phyloP scores from a whole-genome alignment of 2,329 filamentous ascomycete species.

The Arthrobotrys musiformis region DNA sequence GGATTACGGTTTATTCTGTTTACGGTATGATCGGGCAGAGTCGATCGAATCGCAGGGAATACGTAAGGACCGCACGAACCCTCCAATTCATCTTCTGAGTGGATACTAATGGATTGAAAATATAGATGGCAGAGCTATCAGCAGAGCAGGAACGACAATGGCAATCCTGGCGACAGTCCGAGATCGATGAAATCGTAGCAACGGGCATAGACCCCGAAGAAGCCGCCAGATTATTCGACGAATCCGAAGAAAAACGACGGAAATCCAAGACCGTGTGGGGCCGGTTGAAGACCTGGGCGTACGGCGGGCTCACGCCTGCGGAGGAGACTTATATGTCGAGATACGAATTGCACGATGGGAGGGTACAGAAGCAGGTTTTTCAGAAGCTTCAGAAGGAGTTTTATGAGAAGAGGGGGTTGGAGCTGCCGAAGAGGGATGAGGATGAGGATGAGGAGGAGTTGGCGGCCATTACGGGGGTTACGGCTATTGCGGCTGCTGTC shows the following conservation, averaged over 20 bases:
- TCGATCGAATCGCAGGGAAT: conserved; percentile 51
- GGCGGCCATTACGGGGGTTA: conserved; percentile 18
- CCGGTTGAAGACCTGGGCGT: conserved; percentile 57
- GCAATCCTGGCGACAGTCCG: conserved; percentile 34
- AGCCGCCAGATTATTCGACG: conserved; percentile 46
- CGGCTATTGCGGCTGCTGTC: conserved; percentile 36
- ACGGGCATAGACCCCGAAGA: conserved; percentile 39
- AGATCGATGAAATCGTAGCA: conserved; percentile 43
- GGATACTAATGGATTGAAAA: not conserved
- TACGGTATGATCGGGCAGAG: conserved; percentile 52
- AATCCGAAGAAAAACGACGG: conserved; percentile 45
- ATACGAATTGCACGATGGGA: conserved; percentile 45
- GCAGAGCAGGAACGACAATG: conserved; percentile 46
- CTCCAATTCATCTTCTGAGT: not conserved
- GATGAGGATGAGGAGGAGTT: conserved; percentile 40
- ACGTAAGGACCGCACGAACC: conserved; percentile 41
- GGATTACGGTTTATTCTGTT: conserved; percentile 44
- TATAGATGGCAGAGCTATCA: conserved; percentile 17
- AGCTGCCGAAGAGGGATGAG: conserved; percentile 43
- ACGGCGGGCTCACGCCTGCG: conserved; percentile 58
- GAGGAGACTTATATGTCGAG: conserved; percentile 57
- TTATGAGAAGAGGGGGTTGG: conserved; percentile 51
- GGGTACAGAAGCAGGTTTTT: conserved; percentile 47
- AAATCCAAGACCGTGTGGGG: conserved; percentile 53
- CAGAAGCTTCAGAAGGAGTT: conserved; percentile 51